Percentiles rank a stretch among this genome's conserved stretches.
Evolutionary conservation across 192 early-diverging fungal genomes (phyloP).

Genomic region (Rhizophagus sp.): DNA sequence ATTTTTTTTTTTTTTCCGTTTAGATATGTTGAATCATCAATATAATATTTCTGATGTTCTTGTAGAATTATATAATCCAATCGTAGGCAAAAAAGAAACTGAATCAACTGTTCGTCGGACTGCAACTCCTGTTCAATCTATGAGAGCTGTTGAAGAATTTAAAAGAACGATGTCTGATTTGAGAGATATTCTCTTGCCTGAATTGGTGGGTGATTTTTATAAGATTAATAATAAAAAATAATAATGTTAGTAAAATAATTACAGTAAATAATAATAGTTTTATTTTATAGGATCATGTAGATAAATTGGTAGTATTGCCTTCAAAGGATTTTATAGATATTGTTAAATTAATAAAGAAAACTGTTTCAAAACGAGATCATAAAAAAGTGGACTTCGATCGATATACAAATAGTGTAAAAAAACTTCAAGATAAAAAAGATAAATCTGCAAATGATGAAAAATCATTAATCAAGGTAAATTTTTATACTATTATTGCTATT

Average conservation of each 20-base stretch:
- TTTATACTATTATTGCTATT: too few species aligned
- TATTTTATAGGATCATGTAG: slow-evolving; percentile 65
- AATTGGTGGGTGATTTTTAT: slow-evolving; percentile 35
- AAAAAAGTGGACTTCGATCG: slow-evolving; percentile 95
- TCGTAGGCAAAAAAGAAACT: slow-evolving; percentile 20
- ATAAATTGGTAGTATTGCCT: slow-evolving; percentile 77
- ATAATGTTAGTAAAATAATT: not conserved
- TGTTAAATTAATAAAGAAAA: slow-evolving; percentile 76
- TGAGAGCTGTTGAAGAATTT: slow-evolving; percentile 39
- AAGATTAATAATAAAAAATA: not conserved
- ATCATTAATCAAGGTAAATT: slow-evolving; percentile 56
- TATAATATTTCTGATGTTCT: slow-evolving; percentile 44
- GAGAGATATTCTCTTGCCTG: slow-evolving; percentile 39
- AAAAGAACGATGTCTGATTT: slow-evolving; percentile 37
- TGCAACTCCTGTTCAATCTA: slow-evolving; percentile 37
- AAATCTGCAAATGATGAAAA: slow-evolving; percentile 65
- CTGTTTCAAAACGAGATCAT: slow-evolving; percentile 87
- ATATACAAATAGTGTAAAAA: slow-evolving; percentile 68
- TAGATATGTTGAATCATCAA: slow-evolving; percentile 42
- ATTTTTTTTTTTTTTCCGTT: not conserved
- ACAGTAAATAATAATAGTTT: not conserved
- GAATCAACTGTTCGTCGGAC: slow-evolving; percentile 34
- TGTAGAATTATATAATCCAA: slow-evolving; percentile 40
- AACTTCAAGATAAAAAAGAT: slow-evolving; percentile 70
- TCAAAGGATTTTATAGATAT: slow-evolving; percentile 73